Conservation (phyloP, 495 filamentous ascomycete genomes). For the Collariella sp. region DNA sequence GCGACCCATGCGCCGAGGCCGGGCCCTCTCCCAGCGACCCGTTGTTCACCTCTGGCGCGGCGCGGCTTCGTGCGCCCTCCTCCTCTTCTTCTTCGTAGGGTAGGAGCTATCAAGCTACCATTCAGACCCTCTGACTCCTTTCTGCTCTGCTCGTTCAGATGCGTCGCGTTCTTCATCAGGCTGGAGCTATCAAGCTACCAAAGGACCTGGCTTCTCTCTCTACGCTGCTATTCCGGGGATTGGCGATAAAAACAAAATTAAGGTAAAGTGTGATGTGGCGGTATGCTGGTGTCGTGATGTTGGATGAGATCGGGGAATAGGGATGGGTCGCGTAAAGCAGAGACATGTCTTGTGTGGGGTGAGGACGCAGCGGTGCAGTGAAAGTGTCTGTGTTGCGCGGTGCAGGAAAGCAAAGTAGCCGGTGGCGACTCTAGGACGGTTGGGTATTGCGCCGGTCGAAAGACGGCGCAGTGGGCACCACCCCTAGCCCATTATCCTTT, state of each 20-base stretch:
- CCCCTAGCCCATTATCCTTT: not conserved
- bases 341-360: conserved; percentile 14
- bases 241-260: conserved; percentile 35
- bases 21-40: conserved; percentile 1
- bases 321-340: conserved; percentile 14
- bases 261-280: conserved; percentile 26
- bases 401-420: not conserved
- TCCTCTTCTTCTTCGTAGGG: conserved; percentile 24
- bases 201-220: conserved; percentile 28
- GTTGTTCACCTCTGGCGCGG: conserved; percentile 6
- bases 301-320: conserved; percentile 10
- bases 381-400: not conserved
- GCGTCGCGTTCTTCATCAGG: conserved; percentile 21
- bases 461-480: not conserved
- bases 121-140: conserved; percentile 30
- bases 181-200: conserved; percentile 50
- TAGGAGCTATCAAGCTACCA: conserved; percentile 48
- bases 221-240: conserved; percentile 22
- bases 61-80: conserved; percentile 8
- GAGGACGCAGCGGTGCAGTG: conserved; percentile 1
- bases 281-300: conserved; percentile 9
- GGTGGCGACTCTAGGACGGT: not conserved
- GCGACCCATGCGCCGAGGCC: conserved; percentile 8
- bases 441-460: not conserved
- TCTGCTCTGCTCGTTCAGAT: conserved; percentile 2